A percentile compares a stretch with the other conserved stretches of the same genome.
phyloP scores from a whole-genome alignment of 208 protist species.

The Novymonas esmeraldas region DNA sequence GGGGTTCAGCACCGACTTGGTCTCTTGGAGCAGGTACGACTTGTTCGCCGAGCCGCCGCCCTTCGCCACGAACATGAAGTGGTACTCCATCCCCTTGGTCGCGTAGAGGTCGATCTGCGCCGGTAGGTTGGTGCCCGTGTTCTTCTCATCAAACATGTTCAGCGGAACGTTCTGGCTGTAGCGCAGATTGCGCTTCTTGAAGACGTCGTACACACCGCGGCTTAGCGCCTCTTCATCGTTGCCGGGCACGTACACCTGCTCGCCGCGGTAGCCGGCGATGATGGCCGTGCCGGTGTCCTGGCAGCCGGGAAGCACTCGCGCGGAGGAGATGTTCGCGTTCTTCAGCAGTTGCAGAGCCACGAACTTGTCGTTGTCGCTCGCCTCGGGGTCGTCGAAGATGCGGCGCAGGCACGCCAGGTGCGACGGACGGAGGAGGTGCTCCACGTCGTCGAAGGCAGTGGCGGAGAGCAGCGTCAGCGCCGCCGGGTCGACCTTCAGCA shows the following conservation, averaged over 20 bases:
- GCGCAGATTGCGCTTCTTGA: slow-evolving; percentile 94
- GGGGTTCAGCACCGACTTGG: slow-evolving; percentile 95
- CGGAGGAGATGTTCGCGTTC: slow-evolving; percentile 96
- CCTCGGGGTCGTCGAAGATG: slow-evolving; percentile 96
- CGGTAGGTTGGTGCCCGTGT: slow-evolving; percentile 97
- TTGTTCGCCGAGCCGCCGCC: slow-evolving; percentile 98
- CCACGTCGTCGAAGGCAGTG: slow-evolving; percentile 93
- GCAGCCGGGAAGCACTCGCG: slow-evolving; percentile 90
- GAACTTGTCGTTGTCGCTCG: slow-evolving; percentile 96
- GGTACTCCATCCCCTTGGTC: slow-evolving; percentile 94
- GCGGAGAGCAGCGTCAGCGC: slow-evolving; percentile 87
- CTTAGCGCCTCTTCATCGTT: slow-evolving; percentile 94
- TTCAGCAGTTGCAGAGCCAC: slow-evolving; percentile 97
- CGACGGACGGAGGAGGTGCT: slow-evolving; percentile 93
- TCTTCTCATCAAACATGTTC: slow-evolving; percentile 97
- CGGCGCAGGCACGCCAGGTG: slow-evolving; percentile 93
- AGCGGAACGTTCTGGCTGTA: slow-evolving; percentile 96
- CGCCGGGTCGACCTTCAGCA: slow-evolving; percentile 90
- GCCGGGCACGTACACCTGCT: slow-evolving; percentile 94
- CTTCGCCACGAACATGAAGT: slow-evolving; percentile 97
- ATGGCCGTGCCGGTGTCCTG: slow-evolving; percentile 98
- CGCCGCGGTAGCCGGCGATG: slow-evolving; percentile 95
- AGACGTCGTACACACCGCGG: slow-evolving; percentile 95
- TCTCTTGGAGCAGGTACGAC: slow-evolving; percentile 97
- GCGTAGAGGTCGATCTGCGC: slow-evolving; percentile 97